These are phyloP conservation scores for Arthrinium puccinioides DNA, from an alignment of 2,329 filamentous ascomycete genomes.

Conservation along the genomic window DNA sequence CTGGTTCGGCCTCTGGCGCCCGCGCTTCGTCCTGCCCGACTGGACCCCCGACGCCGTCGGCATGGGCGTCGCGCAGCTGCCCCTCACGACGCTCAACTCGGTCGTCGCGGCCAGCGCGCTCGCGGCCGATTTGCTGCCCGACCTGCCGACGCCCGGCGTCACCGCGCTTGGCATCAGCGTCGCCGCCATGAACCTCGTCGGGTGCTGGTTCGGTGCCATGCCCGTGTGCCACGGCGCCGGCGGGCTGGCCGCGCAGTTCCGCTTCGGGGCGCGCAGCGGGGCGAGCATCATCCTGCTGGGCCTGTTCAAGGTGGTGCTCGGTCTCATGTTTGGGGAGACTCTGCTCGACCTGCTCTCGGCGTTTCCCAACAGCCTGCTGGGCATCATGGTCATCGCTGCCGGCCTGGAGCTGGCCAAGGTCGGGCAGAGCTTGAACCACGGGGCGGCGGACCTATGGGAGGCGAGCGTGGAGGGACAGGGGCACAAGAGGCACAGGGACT, in stretches of 20 bases:
- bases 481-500: slow-evolving; percentile 37
- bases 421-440: slow-evolving; percentile 75
- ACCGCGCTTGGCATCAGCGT: slow-evolving; percentile 78
- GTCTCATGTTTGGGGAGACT: slow-evolving; percentile 65
- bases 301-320: slow-evolving; percentile 65
- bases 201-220: slow-evolving; percentile 92
- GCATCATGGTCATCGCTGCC: slow-evolving; percentile 83
- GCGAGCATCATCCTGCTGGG: slow-evolving; percentile 78
- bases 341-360: slow-evolving; percentile 62
- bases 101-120: slow-evolving; percentile 82
- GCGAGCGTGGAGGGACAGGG: slow-evolving; percentile 34
- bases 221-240: slow-evolving; percentile 91
- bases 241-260: slow-evolving; percentile 81
- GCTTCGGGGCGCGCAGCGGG: slow-evolving; percentile 85
- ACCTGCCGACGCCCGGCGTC: slow-evolving; percentile 58
- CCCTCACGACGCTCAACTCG: slow-evolving; percentile 87
- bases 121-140: slow-evolving; percentile 67
- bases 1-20: slow-evolving; percentile 52
- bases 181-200: slow-evolving; percentile 72
- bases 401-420: slow-evolving; percentile 84
- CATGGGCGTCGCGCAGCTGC: slow-evolving; percentile 78
- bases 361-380: slow-evolving; percentile 73
- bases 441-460: slow-evolving; percentile 53
- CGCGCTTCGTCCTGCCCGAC: slow-evolving; percentile 40
- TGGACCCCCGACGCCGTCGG: slow-evolving; percentile 32